Conservation (phyloP, 1,139 yeast species). For the Pichia sp. region DNA sequence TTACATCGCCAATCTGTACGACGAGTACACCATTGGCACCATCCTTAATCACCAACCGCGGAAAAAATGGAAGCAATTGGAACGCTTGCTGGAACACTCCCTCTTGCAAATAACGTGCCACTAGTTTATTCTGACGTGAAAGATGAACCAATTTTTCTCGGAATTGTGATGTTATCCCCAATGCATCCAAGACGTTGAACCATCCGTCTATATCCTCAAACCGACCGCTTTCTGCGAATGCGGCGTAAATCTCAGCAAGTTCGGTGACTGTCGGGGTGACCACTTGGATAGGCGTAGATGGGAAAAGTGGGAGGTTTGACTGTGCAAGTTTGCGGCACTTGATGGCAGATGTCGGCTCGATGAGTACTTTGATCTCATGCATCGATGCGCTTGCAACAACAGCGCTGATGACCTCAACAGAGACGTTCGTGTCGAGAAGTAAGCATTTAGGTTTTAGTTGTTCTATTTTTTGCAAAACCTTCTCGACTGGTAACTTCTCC, state of each 20-base stretch:
- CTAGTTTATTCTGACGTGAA: slow-evolving; percentile 22
- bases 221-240: slow-evolving; percentile 40
- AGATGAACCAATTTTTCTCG: slow-evolving; percentile 34
- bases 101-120: slow-evolving; percentile 27
- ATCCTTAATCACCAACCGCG: slow-evolving; percentile 58
- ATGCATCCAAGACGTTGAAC: slow-evolving; percentile 66
- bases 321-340: slow-evolving; percentile 42
- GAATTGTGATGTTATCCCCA: slow-evolving; percentile 45
- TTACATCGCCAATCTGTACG: slow-evolving; percentile 32
- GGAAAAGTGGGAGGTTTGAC: slow-evolving; percentile 27
- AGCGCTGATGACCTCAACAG: slow-evolving; percentile 33
- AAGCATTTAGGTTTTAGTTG: slow-evolving; percentile 37
- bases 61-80: slow-evolving; percentile 64
- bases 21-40: slow-evolving; percentile 60
- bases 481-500: slow-evolving; percentile 40
- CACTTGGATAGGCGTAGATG: slow-evolving; percentile 34
- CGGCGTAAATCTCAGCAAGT: slow-evolving; percentile 44
- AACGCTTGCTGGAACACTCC: slow-evolving; percentile 68
- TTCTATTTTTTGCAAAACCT: slow-evolving; percentile 33
- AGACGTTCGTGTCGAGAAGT: slow-evolving; percentile 65
- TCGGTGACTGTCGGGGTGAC: slow-evolving; percentile 69
- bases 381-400: slow-evolving; percentile 29
- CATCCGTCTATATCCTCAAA: slow-evolving; percentile 57
- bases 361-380: slow-evolving; percentile 33
- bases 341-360: slow-evolving; percentile 73